phyloP scores from a whole-genome alignment of 2,329 filamentous ascomycete species.

The Grosmannia serpens region DNA sequence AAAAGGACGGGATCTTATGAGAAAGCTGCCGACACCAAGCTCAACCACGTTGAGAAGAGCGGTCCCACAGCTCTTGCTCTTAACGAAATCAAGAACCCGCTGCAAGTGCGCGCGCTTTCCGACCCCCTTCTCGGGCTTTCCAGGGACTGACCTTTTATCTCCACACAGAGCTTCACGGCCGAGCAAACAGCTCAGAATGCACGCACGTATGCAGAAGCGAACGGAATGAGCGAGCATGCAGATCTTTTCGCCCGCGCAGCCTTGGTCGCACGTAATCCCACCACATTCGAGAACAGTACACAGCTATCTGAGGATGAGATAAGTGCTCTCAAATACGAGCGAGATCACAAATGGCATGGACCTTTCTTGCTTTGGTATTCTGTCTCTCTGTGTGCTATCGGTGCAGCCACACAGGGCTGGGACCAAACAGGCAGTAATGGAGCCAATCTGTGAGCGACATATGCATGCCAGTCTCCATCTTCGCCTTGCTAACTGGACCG shows the following conservation, averaged over 20 bases:
- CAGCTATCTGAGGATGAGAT: constrained; percentile 43
- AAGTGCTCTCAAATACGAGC: constrained; percentile 49
- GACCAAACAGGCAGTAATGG: constrained; percentile 54
- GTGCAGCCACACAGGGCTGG: constrained; percentile 59
- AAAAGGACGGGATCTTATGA: not conserved
- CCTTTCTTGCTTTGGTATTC: constrained; percentile 53
- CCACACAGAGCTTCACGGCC: not conserved
- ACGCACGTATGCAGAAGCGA: constrained; percentile 13
- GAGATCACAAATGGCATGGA: constrained; percentile 56
- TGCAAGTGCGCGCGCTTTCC: not conserved
- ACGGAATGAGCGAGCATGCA: constrained; percentile 46
- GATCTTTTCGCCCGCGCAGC: constrained; percentile 55
- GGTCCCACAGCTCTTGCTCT: not conserved
- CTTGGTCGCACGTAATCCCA: constrained; percentile 59
- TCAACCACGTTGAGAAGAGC: not conserved
- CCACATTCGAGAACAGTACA: constrained; percentile 45
- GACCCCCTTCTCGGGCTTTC: not conserved
- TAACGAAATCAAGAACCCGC: not conserved
- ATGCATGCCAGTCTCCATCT: not conserved
- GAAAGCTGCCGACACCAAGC: not conserved
- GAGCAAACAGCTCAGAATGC: not conserved
- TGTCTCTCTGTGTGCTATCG: constrained; percentile 55
- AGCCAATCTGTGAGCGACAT: constrained; percentile 36
- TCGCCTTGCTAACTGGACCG: not conserved
- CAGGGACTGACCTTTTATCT: not conserved